Base-by-base conservation (phyloP, 2,329 filamentous ascomycete genomes). In the Dothidotthia symphoricarpi region DNA sequence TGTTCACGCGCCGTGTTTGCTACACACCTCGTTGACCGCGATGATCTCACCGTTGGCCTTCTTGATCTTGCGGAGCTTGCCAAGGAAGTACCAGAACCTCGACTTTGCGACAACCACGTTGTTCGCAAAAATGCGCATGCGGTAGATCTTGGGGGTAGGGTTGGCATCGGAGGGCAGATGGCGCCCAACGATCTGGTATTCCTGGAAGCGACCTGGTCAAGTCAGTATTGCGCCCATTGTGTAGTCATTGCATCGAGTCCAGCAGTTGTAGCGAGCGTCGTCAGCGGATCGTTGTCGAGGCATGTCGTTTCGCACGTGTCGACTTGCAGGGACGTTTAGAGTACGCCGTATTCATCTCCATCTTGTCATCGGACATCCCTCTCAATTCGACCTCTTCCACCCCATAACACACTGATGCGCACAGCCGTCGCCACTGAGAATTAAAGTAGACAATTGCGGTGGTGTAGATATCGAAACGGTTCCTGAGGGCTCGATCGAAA, bases 131-230 rank as follows among this genome's bases (percentile, higher is more conserved):
- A 98, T 96, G 75, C 90, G 90, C 93, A 98, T 98, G 77, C 93
- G 90, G 85, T 97, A 98, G 75, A 98, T 86, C 80, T 93, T 91
- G 67, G 93, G 93, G 68, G 88, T 88, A 69, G 91, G 89, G 82
- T 95, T 95, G 73, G 86, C 81, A 81, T 98, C 93, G 70, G 86
- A 88, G 77, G 93, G 93, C 86, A 98, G 77, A 78, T 96, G 91
- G 77, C 94, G 91, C 80, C 94, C 93, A 73, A 98, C 95, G 81
- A 98, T 91, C 85, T 97, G 93, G 84, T 95, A 98, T 85, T 98
- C 93, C 75, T 89, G 87, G 80, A 98, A 90, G 83, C 93, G 93
- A 88, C 90, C 93, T 98, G 75, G 54, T 47, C 54, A 55, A 61
- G 59, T 66, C 51, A 63, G 57, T 53, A 52, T 16, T 37, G 36